Evolutionary conservation across 2,329 filamentous ascomycete genomes (phyloP).

Genomic region (Biscogniauxia mediterranea): DNA sequence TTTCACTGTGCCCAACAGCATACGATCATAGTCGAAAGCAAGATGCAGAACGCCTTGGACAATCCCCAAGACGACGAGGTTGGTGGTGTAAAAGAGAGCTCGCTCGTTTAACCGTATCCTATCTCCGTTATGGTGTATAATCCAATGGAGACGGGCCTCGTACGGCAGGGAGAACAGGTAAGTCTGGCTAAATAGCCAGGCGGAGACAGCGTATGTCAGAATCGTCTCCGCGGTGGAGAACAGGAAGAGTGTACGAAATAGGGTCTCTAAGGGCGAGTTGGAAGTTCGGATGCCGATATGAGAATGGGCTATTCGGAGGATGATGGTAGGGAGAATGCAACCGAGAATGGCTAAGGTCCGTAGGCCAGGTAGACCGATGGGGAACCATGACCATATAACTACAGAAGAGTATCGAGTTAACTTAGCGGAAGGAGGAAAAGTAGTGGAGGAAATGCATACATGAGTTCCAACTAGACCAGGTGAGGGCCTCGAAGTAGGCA

Average conservation of each 20-base stretch:
- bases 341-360: conserved; percentile 74
- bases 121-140: conserved; percentile 69
- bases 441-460: conserved; percentile 46
- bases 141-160: conserved; percentile 65
- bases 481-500: conserved; percentile 70
- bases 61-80: conserved; percentile 66
- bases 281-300: conserved; percentile 74
- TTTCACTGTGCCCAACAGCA: conserved; percentile 47
- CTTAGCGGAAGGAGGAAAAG: neutral
- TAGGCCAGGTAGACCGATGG: conserved; percentile 71
- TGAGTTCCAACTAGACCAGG: conserved; percentile 67
- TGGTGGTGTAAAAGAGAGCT: conserved; percentile 74
- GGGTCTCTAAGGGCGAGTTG: conserved; percentile 63
- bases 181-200: conserved; percentile 74
- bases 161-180: conserved; percentile 71
- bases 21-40: conserved; percentile 68
- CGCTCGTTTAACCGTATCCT: conserved; percentile 80
- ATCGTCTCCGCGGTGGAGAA: conserved; percentile 66
- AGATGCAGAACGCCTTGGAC: conserved; percentile 71
- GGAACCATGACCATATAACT: conserved; percentile 88
- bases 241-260: conserved; percentile 56
- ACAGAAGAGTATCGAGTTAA: conserved; percentile 10
- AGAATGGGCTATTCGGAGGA: conserved; percentile 82
- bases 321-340: conserved; percentile 72
- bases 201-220: conserved; percentile 75